Conservation (phyloP, 148 eudicot species). For the Camellia lanceoleosa region DNA sequence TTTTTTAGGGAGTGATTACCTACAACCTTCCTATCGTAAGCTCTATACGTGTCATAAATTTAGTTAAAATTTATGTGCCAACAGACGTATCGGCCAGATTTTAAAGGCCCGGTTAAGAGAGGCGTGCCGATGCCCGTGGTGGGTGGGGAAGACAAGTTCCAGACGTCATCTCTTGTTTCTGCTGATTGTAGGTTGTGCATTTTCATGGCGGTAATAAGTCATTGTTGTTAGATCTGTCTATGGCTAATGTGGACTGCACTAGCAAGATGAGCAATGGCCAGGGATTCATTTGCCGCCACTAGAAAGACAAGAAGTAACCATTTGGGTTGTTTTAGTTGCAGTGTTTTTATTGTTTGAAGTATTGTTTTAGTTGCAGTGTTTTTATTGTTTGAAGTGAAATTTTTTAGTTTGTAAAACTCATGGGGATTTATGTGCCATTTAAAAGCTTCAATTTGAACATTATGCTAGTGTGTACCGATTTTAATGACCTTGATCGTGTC, state of each 20-base stretch:
- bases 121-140: constrained; percentile 36
- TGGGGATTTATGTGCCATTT: too few relatives aligned
- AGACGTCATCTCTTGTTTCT: constrained; percentile 22
- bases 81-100: constrained; percentile 27
- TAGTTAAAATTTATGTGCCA: too few relatives aligned
- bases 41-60: too few relatives aligned
- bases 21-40: too few relatives aligned
- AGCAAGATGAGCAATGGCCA: constrained; percentile 21
- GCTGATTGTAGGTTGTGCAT: constrained; percentile 24
- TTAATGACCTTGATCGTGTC: too few relatives aligned
- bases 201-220: constrained; percentile 7
- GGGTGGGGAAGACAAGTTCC: constrained; percentile 35
- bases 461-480: too few relatives aligned
- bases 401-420: too few relatives aligned
- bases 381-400: not conserved
- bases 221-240: constrained; percentile 12
- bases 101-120: constrained; percentile 27
- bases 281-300: constrained; percentile 22
- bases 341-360: not conserved
- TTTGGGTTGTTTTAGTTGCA: not conserved
- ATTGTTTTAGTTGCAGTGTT: not conserved
- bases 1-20: too few relatives aligned
- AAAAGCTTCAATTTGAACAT: too few relatives aligned
- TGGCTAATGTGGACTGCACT: constrained; percentile 19
- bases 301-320: not conserved